Evolutionary conservation across 1,284 basidiomycete species (phyloP).

Genomic region (Trichosporon sp.): DNA sequence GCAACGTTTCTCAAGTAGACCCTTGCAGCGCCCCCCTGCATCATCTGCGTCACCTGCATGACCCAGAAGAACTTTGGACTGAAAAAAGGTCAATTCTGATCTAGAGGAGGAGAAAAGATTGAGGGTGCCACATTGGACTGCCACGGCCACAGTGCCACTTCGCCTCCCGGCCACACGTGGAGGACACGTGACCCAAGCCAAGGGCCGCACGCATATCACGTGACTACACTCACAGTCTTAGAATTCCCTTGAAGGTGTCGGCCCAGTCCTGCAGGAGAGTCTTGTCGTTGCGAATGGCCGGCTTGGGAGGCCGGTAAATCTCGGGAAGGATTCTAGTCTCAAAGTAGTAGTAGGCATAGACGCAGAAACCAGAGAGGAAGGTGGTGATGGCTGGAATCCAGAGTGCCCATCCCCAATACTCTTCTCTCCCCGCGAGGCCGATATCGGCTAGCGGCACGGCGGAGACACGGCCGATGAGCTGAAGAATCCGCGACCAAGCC

Average conservation of each 20-base stretch:
- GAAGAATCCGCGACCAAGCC: conserved; percentile 34
- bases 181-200: too few species aligned
- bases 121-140: conserved; percentile 12
- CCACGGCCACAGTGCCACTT: background rate
- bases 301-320: conserved; percentile 9
- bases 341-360: conserved; percentile 39
- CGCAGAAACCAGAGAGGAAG: background rate
- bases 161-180: too few species aligned
- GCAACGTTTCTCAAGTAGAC: conserved; percentile 48
- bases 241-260: background rate
- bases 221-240: background rate
- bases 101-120: conserved; percentile 17
- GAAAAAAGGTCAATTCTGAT: background rate
- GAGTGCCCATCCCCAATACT: conserved; percentile 36
- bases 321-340: conserved; percentile 31
- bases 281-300: conserved; percentile 9
- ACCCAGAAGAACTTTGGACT: conserved; percentile 41
- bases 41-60: conserved; percentile 25
- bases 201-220: too few species aligned
- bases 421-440: conserved; percentile 7
- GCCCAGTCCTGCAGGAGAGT: conserved; percentile 9
- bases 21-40: conserved; percentile 43
- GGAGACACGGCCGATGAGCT: conserved; percentile 27
- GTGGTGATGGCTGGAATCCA: conserved; percentile 24
- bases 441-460: conserved; percentile 36